These are phyloP conservation scores for Colletotrichum sp. DNA, from an alignment of 2,329 filamentous ascomycete species.

Conservation along the genomic window DNA sequence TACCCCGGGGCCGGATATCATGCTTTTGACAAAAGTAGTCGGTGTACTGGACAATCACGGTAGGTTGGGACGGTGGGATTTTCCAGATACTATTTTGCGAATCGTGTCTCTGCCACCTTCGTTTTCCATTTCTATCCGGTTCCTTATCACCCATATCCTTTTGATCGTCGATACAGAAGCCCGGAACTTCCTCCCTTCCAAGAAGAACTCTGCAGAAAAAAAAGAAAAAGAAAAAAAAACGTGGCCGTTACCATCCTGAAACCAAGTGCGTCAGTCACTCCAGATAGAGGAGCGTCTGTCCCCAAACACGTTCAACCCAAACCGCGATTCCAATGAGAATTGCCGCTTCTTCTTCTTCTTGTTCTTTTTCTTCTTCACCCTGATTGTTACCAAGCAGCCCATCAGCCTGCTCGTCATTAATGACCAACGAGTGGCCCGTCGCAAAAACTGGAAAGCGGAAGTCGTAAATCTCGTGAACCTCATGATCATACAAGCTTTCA, in stretches of 20 bases:
- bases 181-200: background rate
- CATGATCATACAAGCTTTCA: background rate
- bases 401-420: background rate
- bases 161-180: background rate
- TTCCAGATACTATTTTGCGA: background rate
- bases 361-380: too few species aligned
- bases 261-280: background rate
- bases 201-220: background rate
- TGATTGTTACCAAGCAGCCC: background rate
- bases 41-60: background rate
- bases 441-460: background rate
- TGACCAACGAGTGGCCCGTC: background rate
- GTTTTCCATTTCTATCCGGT: background rate
- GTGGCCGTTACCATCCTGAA: background rate
- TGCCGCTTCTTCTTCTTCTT: background rate
- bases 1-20: background rate
- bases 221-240: background rate
- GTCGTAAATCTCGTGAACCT: background rate
- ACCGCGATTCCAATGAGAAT: background rate
- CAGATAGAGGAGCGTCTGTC: background rate
- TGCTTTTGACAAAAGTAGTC: background rate
- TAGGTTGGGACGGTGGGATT: background rate
- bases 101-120: background rate
- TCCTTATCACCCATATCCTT: background rate
- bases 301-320: background rate